These are phyloP conservation scores for Coprinellus aureogranulatus DNA, from an alignment of 768 basidiomycete species.

Conservation along the genomic window DNA sequence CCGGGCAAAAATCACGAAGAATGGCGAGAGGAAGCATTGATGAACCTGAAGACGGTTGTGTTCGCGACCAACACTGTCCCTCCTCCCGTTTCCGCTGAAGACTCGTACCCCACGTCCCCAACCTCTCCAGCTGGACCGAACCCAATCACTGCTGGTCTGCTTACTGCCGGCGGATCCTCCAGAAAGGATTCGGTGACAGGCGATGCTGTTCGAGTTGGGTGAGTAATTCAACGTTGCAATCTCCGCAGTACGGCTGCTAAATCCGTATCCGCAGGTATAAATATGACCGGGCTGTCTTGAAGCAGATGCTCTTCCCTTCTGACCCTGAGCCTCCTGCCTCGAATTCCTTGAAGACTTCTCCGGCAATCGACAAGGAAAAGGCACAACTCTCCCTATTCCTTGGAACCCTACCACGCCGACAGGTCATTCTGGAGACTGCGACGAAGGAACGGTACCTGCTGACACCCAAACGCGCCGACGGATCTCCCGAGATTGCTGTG, in stretches of 20 bases:
- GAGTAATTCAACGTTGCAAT: background rate
- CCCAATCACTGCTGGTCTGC: constrained; percentile 4
- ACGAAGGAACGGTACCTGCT: constrained; percentile 40
- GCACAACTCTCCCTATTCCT: background rate
- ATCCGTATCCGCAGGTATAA: background rate
- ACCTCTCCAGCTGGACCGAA: background rate
- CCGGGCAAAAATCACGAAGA: constrained; percentile 22
- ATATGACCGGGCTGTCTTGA: constrained; percentile 2
- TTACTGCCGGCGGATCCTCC: background rate
- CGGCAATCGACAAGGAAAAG: background rate
- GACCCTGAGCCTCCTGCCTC: background rate
- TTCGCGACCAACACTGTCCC: constrained; percentile 26
- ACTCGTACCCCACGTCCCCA: constrained; percentile 1
- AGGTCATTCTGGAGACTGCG: constrained; percentile 37
- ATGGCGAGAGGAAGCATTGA: constrained; percentile 41
- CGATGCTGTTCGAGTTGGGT: constrained; percentile 8
- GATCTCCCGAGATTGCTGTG: constrained; percentile 24
- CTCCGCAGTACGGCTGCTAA: background rate
- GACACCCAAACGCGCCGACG: background rate
- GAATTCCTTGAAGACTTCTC: background rate
- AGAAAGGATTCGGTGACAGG: background rate
- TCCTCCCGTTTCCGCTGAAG: background rate
- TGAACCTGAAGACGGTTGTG: constrained; percentile 46
- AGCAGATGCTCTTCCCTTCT: constrained; percentile 3
- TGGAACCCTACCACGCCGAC: constrained; percentile 16